phyloP scores from a whole-genome alignment of 1,139 yeast genomes.

The Debaryomycetaceae sp. region DNA sequence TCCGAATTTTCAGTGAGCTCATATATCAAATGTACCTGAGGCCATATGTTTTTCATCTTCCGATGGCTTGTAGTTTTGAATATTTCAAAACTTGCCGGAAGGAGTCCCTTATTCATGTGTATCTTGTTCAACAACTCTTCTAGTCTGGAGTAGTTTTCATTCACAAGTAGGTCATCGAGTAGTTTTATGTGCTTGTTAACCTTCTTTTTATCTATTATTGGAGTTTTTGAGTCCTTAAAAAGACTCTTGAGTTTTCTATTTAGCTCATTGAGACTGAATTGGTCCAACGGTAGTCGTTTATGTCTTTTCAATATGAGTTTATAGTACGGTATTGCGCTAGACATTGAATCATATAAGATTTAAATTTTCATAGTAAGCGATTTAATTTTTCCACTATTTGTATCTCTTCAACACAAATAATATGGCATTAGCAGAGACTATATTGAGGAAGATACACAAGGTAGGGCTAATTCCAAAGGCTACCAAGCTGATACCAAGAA shows the following conservation, averaged over 20 bases:
- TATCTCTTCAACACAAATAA: constrained; percentile 1
- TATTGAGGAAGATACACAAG: constrained; percentile 52
- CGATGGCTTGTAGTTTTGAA: constrained; percentile 21
- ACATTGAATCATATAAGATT: neutral
- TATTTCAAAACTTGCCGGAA: constrained; percentile 18
- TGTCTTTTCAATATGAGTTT: constrained; percentile 18
- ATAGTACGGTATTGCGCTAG: constrained; percentile 7
- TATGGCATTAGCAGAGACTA: constrained; percentile 61
- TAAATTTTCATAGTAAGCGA: neutral
- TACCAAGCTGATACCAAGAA: constrained; percentile 52
- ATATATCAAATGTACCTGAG: constrained; percentile 33
- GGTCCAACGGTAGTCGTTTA: constrained; percentile 26
- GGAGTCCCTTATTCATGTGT: constrained; percentile 17
- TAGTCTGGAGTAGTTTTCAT: constrained; percentile 26
- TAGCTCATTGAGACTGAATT: constrained; percentile 8
- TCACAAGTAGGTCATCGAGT: constrained; percentile 24
- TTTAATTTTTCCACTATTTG: neutral
- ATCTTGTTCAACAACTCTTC: constrained; percentile 24
- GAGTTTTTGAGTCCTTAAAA: neutral
- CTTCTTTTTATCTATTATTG: constrained; percentile 10
- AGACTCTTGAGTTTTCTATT: constrained; percentile 1
- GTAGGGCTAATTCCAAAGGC: constrained; percentile 59
- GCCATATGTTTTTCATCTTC: constrained; percentile 28
- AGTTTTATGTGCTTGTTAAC: constrained; percentile 10
- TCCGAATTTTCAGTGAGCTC: constrained; percentile 22